Evolutionary conservation across 805 yeast genomes (phyloP).

Genomic region (Yamadazyma insecticola): DNA sequence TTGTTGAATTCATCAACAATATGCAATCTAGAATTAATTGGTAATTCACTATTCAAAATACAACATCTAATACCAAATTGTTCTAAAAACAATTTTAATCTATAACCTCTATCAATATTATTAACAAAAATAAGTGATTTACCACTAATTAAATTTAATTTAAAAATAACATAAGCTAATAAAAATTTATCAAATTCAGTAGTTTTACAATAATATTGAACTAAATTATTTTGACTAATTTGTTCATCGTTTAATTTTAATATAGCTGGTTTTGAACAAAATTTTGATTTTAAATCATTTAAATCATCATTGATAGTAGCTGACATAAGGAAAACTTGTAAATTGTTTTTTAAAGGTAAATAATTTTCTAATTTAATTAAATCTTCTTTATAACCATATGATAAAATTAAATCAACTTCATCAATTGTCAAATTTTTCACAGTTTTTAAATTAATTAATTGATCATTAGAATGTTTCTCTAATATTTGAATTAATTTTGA

Average conservation of each 20-base stretch:
- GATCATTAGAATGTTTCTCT: conserved; percentile 35
- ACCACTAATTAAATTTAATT: conserved; percentile 82
- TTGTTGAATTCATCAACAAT: conserved; percentile 94
- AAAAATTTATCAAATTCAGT: conserved; percentile 89
- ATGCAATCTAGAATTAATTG: conserved; percentile 87
- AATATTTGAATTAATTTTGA: conserved; percentile 59
- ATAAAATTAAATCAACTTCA: conserved; percentile 87
- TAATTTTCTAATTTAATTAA: conserved; percentile 57
- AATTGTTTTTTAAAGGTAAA: conserved; percentile 66
- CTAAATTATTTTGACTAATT: conserved; percentile 53
- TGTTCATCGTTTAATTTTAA: conserved; percentile 73
- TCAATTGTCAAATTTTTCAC: conserved; percentile 79
- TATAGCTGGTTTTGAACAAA: conserved; percentile 81
- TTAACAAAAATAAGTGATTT: conserved; percentile 89
- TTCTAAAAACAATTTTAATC: conserved; percentile 83
- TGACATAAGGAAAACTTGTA: conserved; percentile 92
- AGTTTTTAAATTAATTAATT: conserved; percentile 45
- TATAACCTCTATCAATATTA: conserved; percentile 91
- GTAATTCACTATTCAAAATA: conserved; percentile 87
- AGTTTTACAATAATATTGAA: conserved; percentile 84
- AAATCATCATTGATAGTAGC: conserved; percentile 91
- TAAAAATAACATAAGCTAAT: conserved; percentile 86
- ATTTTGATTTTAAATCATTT: conserved; percentile 65
- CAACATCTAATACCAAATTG: conserved; percentile 91
- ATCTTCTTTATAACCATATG: conserved; percentile 91